phyloP scores from a whole-genome alignment of 2,329 filamentous ascomycete species.

The Calonectria hawksworthii region DNA sequence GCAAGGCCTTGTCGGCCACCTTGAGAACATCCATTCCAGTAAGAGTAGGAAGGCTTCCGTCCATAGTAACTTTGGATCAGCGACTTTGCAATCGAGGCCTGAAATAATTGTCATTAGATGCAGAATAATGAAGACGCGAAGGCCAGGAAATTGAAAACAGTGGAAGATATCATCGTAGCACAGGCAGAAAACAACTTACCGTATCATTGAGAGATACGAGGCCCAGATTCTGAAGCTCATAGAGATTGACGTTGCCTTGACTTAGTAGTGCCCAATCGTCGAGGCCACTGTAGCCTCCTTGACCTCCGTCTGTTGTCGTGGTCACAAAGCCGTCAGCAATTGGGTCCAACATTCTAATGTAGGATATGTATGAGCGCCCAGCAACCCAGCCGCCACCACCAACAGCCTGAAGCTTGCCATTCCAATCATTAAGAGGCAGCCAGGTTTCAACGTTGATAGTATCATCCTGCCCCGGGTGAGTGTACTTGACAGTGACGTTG shows the following conservation, averaged over 20 bases:
- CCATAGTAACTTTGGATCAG: background rate
- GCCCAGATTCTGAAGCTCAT: background rate
- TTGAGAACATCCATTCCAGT: background rate
- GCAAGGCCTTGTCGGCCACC: background rate
- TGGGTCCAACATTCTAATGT: background rate
- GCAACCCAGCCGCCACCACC: conserved; percentile 20
- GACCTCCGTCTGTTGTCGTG: background rate
- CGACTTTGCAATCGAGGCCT: background rate
- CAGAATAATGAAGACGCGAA: background rate
- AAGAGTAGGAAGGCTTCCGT: background rate
- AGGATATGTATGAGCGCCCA: background rate
- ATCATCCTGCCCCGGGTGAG: conserved; percentile 31
- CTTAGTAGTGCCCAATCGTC: background rate
- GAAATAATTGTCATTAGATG: background rate
- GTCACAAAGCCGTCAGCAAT: background rate
- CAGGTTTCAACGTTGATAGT: conserved; percentile 28
- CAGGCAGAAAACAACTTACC: background rate
- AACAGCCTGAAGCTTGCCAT: conserved; percentile 27
- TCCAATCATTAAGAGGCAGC: conserved; percentile 26
- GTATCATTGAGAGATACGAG: background rate
- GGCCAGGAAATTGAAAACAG: background rate
- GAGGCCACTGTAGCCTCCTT: background rate
- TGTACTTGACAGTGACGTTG: conserved; percentile 34
- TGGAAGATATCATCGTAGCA: background rate
- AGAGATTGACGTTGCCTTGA: background rate